Evolutionary conservation across 2,329 filamentous ascomycete species (phyloP), one percentile per base, ranked within the genome.

Genomic region (Neophaeococcomyces aloes): DNA sequence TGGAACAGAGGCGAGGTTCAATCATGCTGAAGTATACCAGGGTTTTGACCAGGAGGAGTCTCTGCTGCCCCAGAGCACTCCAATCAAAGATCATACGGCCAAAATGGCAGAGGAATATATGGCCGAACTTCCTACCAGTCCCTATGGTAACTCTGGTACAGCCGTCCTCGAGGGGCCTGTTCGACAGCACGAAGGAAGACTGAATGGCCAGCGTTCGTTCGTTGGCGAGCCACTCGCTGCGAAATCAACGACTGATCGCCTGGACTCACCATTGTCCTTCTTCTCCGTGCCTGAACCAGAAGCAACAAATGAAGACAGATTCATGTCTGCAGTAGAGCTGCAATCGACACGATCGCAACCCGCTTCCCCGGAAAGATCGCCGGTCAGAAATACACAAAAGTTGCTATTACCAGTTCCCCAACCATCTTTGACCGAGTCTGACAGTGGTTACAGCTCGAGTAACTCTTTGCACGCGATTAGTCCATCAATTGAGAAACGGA

Each of bases 401-500:
- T 15, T 7, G 14, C 14, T 21, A 13, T 7, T 2, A 15, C 17
- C 19, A 23, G 4, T 10, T 25, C 25, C 13, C 17, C 4, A 29
- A 42, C 25, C 44, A 41, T 30, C 46, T 42, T 31, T 38, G 29
- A 17, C 27, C 34, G 54, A 55, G 18, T 51, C 48, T 31, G 54
- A 56, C 29, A 54, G 51, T 42, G 54, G 54, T 17, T 56, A 56
- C 46, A 53, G 51, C 42, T 56, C 54, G 11, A 48, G 41, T 29
- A 46, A 42, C 18, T 56, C 54, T 7, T 38, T 54, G 11, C 43
- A 44, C 31, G 17, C 21, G 3, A 21, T 44, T 15, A 34, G 14
- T n/a, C 29, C 47, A 10, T 37, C 45, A 14, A 47, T 36, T 18
- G 36, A 25, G 17, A 4, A 4, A 10, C 10, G 15, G 10, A 15